phyloP scores from a whole-genome alignment of 805 yeast genomes.

The Spathaspora hagerdaliae region DNA sequence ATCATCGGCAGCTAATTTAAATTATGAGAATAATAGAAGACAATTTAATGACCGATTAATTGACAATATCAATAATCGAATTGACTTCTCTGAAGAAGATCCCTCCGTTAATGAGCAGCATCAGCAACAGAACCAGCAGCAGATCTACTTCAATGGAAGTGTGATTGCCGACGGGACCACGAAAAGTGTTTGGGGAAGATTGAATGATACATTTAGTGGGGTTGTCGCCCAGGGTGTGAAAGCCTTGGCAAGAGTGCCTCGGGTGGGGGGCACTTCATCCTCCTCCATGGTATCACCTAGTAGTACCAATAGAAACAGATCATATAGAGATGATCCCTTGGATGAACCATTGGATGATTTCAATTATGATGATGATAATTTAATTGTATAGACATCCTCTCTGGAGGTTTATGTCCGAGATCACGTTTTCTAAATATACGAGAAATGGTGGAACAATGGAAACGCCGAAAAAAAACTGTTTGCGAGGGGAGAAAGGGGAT shows the following conservation, averaged over 20 bases:
- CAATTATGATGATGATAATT: conserved; percentile 30
- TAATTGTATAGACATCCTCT: conserved; percentile 18
- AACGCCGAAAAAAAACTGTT: no score
- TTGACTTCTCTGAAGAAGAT: conserved; percentile 15
- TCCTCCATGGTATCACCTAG: background rate
- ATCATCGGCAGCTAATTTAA: conserved; percentile 20
- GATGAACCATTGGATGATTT: conserved; percentile 24
- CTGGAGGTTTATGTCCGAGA: no score
- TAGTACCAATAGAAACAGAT: background rate
- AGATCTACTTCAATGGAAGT: background rate
- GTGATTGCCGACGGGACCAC: background rate
- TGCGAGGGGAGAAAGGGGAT: no score
- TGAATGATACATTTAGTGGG: conserved; percentile 22
- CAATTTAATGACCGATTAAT: conserved; percentile 19
- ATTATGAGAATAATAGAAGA: conserved; percentile 25
- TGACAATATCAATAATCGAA: conserved; percentile 13
- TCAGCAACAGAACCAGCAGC: background rate
- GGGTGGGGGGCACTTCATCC: conserved; percentile 11
- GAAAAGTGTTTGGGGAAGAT: conserved; percentile 21
- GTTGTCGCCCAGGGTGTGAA: conserved; percentile 12
- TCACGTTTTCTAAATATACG: no score
- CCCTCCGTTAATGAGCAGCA: conserved; percentile 7
- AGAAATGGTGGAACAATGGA: no score
- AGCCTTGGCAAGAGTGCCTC: conserved; percentile 1
- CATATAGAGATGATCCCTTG: conserved; percentile 12